Evolutionary conservation across 257 asterid species (phyloP), one percentile per base, ranked within the genome.

Genomic region (Parsonsia alboflavescens): DNA sequence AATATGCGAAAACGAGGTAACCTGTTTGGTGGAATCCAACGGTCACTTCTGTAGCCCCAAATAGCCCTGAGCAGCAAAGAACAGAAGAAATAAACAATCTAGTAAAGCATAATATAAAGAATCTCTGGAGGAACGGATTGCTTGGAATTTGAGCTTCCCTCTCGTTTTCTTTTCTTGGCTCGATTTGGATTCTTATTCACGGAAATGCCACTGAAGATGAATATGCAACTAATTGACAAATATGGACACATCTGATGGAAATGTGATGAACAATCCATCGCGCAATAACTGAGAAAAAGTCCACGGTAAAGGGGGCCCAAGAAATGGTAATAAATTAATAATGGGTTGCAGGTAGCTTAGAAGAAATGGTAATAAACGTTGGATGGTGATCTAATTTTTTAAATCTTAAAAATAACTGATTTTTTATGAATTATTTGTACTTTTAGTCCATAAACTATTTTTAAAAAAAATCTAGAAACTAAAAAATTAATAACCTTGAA

Each of bases 81-180:
- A 19, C 0, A 46, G 26, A 9, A 72, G 41, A 22, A 72, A 1
- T 3, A 48, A 8, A 17, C 1, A 61, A 10, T 46, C 9, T 73
- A 9, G 49, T 10, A 62, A 13, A 17, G 30, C 44, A 13, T 28
- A 8, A 13, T 28, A 8, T 39, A 65, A 39, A 65, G 49, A 17
- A 65, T 65, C 50, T 65, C 50, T 16, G 19, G 0, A 65, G 0
- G 17, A 1, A 65, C 30, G 53, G 41, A 71, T 75, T 75, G 73
- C 78, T 67, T 67, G 58, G 33, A 5, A 10, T 9, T 42, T 41
- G 58, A 65, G 78, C 12, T 75, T 65, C 78, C 78, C 73, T 41
- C 11, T 28, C 1, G 22, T 63, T 64, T 64, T 16, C 46, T 21
- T 65, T 2, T 41, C 19, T 36, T 36, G 73, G 61, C 26, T 46